These are phyloP conservation scores for Podila epigama DNA, from an alignment of 192 early-diverging fungal genomes.

Conservation along the genomic window DNA sequence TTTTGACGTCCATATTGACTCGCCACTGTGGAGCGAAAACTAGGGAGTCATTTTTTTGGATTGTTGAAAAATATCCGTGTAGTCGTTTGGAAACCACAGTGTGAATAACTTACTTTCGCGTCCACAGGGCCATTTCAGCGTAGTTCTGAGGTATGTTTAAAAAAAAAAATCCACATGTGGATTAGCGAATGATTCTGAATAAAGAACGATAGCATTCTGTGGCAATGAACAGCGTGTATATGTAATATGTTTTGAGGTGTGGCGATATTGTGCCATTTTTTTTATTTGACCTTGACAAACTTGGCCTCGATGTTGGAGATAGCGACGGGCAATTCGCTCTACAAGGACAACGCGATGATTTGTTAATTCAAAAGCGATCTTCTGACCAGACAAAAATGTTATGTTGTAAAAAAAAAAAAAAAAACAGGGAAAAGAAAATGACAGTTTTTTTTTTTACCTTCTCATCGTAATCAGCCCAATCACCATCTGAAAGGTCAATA, in stretches of 20 bases:
- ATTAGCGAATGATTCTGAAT: no score
- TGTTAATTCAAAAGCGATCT: no score
- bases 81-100: no score
- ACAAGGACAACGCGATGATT: no score
- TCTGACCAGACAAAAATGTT: not conserved
- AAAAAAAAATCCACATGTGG: no score
- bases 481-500: conserved; percentile 78
- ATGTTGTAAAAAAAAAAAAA: not conserved
- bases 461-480: conserved; percentile 95
- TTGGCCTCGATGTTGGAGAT: conserved; percentile 65
- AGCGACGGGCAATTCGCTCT: conserved; percentile 69
- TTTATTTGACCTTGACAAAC: conserved; percentile 65
- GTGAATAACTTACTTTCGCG: no score
- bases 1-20: no score
- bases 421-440: not conserved
- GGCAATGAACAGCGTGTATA: not conserved
- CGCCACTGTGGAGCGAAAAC: no score
- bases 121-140: no score
- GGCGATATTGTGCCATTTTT: not conserved
- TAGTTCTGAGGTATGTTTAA: no score
- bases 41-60: no score
- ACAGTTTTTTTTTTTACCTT: conserved; percentile 49
- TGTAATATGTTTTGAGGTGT: not conserved
- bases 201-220: not conserved
- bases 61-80: no score